phyloP scores from a whole-genome alignment of 129 eudicot species.

The Flaveria bidentis region DNA sequence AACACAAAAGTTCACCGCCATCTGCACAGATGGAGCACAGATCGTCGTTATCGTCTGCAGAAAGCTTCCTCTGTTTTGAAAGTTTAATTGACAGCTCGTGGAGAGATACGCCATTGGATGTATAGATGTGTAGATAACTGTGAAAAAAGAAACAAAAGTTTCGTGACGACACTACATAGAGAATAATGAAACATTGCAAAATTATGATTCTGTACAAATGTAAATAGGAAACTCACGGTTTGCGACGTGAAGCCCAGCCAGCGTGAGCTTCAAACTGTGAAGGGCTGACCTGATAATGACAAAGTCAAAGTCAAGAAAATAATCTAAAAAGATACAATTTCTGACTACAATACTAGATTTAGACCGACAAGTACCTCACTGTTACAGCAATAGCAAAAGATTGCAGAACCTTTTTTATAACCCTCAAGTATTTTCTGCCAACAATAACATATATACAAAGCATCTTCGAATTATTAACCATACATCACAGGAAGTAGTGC shows the following conservation, averaged over 20 bases:
- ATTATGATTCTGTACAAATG: not conserved
- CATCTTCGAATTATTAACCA: not conserved
- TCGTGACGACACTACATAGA: not conserved
- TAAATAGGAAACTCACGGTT: slow-evolving; percentile 65
- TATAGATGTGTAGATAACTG: slow-evolving; percentile 82
- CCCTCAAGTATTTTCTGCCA: slow-evolving; percentile 77
- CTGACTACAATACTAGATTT: not conserved
- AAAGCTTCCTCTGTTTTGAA: slow-evolving; percentile 49
- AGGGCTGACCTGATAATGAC: slow-evolving; percentile 76
- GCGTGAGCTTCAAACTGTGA: slow-evolving; percentile 97
- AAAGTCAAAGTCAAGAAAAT: slow-evolving; percentile 21
- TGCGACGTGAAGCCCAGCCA: slow-evolving; percentile 86
- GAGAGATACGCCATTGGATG: slow-evolving; percentile 84
- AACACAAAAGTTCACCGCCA: slow-evolving; percentile 75
- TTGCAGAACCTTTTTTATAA: slow-evolving; percentile 67
- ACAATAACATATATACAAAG: slow-evolving; percentile 13
- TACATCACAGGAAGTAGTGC: not conserved
- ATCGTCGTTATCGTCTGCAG: slow-evolving; percentile 77
- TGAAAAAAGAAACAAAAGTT: not conserved
- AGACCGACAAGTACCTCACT: slow-evolving; percentile 50
- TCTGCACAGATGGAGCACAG: slow-evolving; percentile 81
- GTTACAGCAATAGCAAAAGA: slow-evolving; percentile 72
- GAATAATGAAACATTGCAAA: not conserved
- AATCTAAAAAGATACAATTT: not conserved
- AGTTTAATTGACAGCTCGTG: slow-evolving; percentile 69